phyloP scores from a whole-genome alignment of 768 basidiomycete species.

The Lactarius sp. region DNA sequence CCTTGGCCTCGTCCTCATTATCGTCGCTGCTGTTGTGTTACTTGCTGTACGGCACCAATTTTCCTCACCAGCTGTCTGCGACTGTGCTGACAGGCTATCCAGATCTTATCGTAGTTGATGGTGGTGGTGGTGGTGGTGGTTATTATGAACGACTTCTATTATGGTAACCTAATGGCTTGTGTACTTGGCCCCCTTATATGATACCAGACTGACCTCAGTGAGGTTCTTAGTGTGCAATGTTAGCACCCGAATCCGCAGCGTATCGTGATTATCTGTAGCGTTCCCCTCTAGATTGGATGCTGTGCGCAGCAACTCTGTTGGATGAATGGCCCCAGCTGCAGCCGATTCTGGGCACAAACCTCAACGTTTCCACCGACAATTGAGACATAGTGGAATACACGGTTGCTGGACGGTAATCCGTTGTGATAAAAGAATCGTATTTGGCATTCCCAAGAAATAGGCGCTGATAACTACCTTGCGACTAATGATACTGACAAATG shows the following conservation, averaged over 20 bases:
- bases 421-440: background rate
- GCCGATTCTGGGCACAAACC: background rate
- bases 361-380: background rate
- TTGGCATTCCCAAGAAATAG: background rate
- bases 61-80: background rate
- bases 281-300: background rate
- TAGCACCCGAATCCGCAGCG: background rate
- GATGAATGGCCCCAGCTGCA: background rate
- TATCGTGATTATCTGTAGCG: background rate
- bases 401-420: background rate
- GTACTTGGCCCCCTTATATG: background rate
- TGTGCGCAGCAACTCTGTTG: background rate
- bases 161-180: conserved; percentile 17
- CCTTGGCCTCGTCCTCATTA: conserved; percentile 77
- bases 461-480: background rate
- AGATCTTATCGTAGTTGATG: conserved; percentile 17
- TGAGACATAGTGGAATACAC: background rate
- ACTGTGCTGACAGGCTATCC: background rate
- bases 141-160: conserved; percentile 5
- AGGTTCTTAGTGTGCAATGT: no score
- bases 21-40: conserved; percentile 86
- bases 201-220: background rate
- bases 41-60: conserved; percentile 68
- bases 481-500: no score
- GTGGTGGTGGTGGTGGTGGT: background rate